Evolutionary conservation across 768 basidiomycete genomes (phyloP), one percentile per base, ranked within the genome.

Genomic region (Serendipita indica): DNA sequence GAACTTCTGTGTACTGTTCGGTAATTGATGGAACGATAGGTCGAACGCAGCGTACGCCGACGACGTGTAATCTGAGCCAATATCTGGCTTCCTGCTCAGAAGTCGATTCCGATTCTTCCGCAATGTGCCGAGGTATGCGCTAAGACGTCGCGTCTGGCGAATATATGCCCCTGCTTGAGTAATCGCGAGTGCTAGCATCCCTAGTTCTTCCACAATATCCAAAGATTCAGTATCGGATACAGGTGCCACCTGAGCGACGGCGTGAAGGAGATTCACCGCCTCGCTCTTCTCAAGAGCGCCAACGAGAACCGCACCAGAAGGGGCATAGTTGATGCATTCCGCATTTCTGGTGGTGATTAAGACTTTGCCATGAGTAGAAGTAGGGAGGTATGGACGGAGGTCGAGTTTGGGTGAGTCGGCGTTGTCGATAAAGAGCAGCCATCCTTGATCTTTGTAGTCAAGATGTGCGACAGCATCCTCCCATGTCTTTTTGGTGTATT

Each of bases 381-480:
- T 43, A 25, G 41, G 41, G n/a, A 43, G n/a, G n/a, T 43, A 43
- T 7, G 18, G 7, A n/a, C 27, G 18, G 41, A 43, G 41, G 5
- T 6, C 7, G 18, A 43, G n/a, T 7, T 43, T 0, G 18, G 41
- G 41, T 7, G 5, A 1, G 27, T 43, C 41, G 18, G 41, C 41
- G n/a, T 43, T 43, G 41, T 43, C 41, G n/a, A 43, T n/a, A n/a
- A 43, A 43, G 7, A 43, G n/a, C 41, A 43, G 27, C 41, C 41
- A 43, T 43, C 41, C 41, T 25, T n/a, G n/a, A n/a, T 43, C n/a
- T n/a, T 43, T 6, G n/a, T n/a, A 7, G 41, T n/a, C 18, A 7
- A 43, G n/a, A 2, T 43, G 27, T 1, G 41, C n/a, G 7, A 43
- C n/a, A 18, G 41, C n/a, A 43, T 43, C 41, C n/a, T 6, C n/a